Conservation (phyloP, 2,329 filamentous ascomycete genomes). For the Teratosphaeriaceae sp. region DNA sequence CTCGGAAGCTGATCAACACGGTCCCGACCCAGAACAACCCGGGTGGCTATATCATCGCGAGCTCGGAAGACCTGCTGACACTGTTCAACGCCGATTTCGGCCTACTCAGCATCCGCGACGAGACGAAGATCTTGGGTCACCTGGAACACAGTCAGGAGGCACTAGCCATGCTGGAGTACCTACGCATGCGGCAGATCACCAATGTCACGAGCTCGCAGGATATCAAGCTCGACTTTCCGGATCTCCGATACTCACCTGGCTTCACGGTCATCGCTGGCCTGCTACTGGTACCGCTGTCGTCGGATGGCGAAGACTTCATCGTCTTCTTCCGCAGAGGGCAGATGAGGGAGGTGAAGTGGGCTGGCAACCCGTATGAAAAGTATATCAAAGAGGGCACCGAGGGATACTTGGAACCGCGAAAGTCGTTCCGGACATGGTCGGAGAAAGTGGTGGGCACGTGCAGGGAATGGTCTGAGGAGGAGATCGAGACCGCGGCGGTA, state of each 20-base stretch:
- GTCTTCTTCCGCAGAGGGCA: slow-evolving; percentile 82
- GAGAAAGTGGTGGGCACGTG: slow-evolving; percentile 77
- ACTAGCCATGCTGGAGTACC: slow-evolving; percentile 75
- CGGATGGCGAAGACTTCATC: slow-evolving; percentile 74
- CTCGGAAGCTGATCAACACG: slow-evolving; percentile 82
- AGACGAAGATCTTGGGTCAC: slow-evolving; percentile 77
- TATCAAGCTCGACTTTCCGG: slow-evolving; percentile 68
- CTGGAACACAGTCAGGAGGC: slow-evolving; percentile 74
- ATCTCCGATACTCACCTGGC: slow-evolving; percentile 70
- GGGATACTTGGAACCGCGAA: slow-evolving; percentile 68
- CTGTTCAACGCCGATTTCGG: slow-evolving; percentile 86
- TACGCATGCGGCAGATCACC: slow-evolving; percentile 67
- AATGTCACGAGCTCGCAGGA: slow-evolving; percentile 75
- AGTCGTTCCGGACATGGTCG: slow-evolving; percentile 73
- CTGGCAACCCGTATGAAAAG: slow-evolving; percentile 81
- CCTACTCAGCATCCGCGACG: slow-evolving; percentile 74
- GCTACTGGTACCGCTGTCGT: slow-evolving; percentile 72
- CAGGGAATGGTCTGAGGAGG: slow-evolving; percentile 81
- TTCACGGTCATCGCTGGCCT: slow-evolving; percentile 73
- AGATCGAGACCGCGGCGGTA: slow-evolving; percentile 82
- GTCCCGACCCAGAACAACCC: slow-evolving; percentile 74
- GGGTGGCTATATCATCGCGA: slow-evolving; percentile 84
- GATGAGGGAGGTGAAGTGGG: slow-evolving; percentile 73
- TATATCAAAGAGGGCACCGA: slow-evolving; percentile 63
- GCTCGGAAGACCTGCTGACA: slow-evolving; percentile 75